Conservation (phyloP, 2,329 filamentous ascomycete genomes). For the Pseudogymnoascus pannorum region DNA sequence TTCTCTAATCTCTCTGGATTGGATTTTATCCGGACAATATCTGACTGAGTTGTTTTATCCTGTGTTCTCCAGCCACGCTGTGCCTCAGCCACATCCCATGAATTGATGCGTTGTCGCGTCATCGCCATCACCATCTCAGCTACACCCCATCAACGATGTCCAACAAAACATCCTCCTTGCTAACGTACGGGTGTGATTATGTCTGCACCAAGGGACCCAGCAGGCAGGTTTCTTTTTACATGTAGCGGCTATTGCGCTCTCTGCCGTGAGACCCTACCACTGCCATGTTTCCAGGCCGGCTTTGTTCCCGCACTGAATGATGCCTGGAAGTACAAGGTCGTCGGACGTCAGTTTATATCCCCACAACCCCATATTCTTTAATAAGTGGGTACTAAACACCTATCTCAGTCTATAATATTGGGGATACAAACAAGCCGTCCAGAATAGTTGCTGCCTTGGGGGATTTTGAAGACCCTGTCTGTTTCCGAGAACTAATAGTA, state of each 20-base stretch:
- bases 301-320: background rate
- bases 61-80: background rate
- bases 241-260: background rate
- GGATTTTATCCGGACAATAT: background rate
- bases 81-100: background rate
- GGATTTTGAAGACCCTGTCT: background rate
- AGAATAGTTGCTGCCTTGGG: background rate
- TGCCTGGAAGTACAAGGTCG: constrained; percentile 5
- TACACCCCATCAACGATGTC: background rate
- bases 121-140: background rate
- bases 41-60: background rate
- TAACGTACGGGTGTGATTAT: background rate
- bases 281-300: background rate
- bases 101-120: background rate
- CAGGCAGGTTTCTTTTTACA: background rate
- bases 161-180: background rate
- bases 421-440: background rate
- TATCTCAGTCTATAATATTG: constrained; percentile 1
- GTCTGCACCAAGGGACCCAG: background rate
- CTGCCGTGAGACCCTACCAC: background rate
- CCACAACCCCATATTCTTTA: background rate
- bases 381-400: background rate
- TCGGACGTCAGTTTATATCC: constrained; percentile 3
- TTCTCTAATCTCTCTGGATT: background rate
- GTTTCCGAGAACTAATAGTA: background rate